Base-by-base conservation (phyloP, 2,329 filamentous ascomycete genomes). In the Tolypocladium album region DNA sequence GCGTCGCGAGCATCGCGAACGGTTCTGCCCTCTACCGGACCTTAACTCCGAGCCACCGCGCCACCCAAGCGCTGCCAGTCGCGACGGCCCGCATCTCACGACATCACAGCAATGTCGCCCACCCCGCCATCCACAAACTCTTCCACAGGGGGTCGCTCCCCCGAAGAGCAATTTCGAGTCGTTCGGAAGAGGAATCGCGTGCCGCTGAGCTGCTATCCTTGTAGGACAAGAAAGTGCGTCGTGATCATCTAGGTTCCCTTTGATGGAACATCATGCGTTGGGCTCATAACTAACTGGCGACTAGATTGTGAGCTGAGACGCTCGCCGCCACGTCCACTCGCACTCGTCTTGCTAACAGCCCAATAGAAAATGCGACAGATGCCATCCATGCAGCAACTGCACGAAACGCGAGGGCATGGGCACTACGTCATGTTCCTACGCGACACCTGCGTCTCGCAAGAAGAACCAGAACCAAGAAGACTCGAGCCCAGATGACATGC, bases 111-210 rank as follows among this genome's bases (percentile, higher is more conserved):
- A 63, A 90, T 91, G 88, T 85, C 86, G 62, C 88, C 88, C 31
- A 92, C 89, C 57, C 88, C 90, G 59, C 86, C 88, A 24, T 92
- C 89, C 38, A 90, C 88, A 59, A 87, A 86, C 42, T 89, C 90
- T 11, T 94, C 91, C 64, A 86, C 86, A 61, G 85, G 88, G 64
- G 82, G 79, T 31, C 88, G 89, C 63, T 96, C 92, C 53, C 91
- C 92, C 40, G 90, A 96, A 72, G 85, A 89, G 58, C 88, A 93
- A 65, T 96, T 90, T 69, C 85, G 90, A 67, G 88, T 97, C 57
- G 89, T 97, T 61, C 87, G 93, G 65, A 96, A 95, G 78, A 85
- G 93, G 72, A 97, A 97, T 70, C 83, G 93, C 61, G 88, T 97
- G 20, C 93, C 93, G 55, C 80, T 97, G 57, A 97, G 92, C 69